Percentiles rank a stretch among this genome's conserved stretches.
Evolutionary conservation across 1,139 yeast species (phyloP).

Genomic region (Lodderomyces metapsilosis): DNA sequence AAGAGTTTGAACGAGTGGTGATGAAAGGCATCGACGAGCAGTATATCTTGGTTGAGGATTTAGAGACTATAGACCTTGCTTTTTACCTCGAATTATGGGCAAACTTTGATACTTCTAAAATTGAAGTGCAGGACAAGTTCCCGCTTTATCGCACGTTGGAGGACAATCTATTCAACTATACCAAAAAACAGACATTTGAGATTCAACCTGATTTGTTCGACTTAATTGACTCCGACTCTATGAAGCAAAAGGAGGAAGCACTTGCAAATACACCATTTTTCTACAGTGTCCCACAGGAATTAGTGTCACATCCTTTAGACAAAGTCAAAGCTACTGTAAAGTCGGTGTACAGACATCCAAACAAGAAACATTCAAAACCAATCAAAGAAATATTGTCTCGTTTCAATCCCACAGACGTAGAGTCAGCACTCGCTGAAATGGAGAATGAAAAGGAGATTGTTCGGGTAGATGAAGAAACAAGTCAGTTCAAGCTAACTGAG

Average conservation of each 20-base stretch:
- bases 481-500: conserved; percentile 55
- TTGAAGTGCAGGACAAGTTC: conserved; percentile 32
- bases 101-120: conserved; percentile 38
- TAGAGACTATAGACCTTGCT: conserved; percentile 47
- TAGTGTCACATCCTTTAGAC: conserved; percentile 22
- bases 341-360: conserved; percentile 61
- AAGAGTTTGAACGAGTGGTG: conserved; percentile 60
- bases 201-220: conserved; percentile 24
- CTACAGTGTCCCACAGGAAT: conserved; percentile 16
- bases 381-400: conserved; percentile 43
- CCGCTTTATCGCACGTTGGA: conserved; percentile 31
- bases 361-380: conserved; percentile 39
- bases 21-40: conserved; percentile 52
- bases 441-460: conserved; percentile 53
- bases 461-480: conserved; percentile 37
- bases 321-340: conserved; percentile 43
- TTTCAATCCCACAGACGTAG: conserved; percentile 44
- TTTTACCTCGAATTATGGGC: conserved; percentile 59
- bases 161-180: conserved; percentile 32
- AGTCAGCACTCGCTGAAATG: conserved; percentile 51
- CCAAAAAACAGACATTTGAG: conserved; percentile 16
- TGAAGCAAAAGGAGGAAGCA: conserved; percentile 54
- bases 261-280: conserved; percentile 40
- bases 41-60: conserved; percentile 40
- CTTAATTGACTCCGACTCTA: conserved; percentile 45